phyloP scores from a whole-genome alignment of 148 eudicot genomes.

The Rhododendron mucronatum region DNA sequence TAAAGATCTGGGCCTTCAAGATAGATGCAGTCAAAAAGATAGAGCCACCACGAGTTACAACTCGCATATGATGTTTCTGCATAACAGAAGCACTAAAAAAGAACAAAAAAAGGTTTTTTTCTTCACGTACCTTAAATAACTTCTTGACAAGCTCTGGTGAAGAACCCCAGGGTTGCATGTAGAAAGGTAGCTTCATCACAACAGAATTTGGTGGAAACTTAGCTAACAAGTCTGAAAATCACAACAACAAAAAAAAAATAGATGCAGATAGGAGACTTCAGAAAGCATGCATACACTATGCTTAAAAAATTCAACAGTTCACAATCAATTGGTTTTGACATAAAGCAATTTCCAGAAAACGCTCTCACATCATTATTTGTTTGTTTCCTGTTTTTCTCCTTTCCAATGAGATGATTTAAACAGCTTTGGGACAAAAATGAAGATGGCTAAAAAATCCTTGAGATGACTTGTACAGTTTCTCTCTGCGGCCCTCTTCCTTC shows the following conservation, averaged over 20 bases:
- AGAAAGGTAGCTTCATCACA: conserved; percentile 56
- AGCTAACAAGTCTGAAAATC: conserved; percentile 66
- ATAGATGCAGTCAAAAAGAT: neutral
- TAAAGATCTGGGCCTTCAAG: neutral
- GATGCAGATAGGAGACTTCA: conserved; percentile 2
- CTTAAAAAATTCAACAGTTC: neutral
- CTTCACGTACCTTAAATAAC: conserved; percentile 62
- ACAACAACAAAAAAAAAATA: neutral
- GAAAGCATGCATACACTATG: neutral
- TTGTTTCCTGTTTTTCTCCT: neutral
- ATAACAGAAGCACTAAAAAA: neutral
- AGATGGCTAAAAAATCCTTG: neutral
- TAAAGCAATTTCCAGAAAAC: neutral
- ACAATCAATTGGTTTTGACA: conserved; percentile 1
- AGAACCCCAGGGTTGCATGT: conserved; percentile 70
- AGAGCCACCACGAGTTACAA: neutral
- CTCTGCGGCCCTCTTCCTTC: neutral
- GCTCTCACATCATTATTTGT: neutral
- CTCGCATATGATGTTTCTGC: neutral
- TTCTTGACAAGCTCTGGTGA: conserved; percentile 78
- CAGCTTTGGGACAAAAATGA: neutral
- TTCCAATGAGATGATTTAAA: neutral
- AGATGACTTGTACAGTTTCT: neutral
- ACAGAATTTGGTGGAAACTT: conserved; percentile 87
- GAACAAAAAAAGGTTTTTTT: neutral